Percentiles rank a stretch among this genome's conserved stretches.
phyloP scores from a whole-genome alignment of 164 flowering plant genomes.

The Sextonia rubra region DNA sequence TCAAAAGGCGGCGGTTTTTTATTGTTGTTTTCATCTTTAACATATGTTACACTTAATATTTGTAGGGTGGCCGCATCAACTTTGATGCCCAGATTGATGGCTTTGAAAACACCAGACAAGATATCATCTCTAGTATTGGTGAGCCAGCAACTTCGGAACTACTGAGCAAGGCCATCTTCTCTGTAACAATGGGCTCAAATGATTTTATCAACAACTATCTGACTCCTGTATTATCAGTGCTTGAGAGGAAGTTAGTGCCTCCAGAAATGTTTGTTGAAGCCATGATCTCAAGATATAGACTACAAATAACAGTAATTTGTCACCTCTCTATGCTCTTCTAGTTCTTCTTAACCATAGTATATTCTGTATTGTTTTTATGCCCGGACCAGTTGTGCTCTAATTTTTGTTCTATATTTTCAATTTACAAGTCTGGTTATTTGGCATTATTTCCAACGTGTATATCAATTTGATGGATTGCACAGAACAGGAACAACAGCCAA shows the following conservation, averaged over 20 bases:
- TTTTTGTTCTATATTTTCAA: no score
- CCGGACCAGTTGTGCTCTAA: background rate
- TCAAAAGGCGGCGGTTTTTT: background rate
- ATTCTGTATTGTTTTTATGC: no score
- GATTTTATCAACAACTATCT: conserved; percentile 75
- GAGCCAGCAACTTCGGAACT: conserved; percentile 32
- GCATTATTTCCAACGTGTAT: background rate
- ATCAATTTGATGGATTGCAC: no score
- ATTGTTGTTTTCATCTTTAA: background rate
- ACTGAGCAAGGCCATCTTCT: conserved; percentile 39
- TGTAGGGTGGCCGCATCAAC: conserved; percentile 60
- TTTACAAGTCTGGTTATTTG: no score
- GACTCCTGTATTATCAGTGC: conserved; percentile 33
- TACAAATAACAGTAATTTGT: conserved; percentile 53
- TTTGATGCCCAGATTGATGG: conserved; percentile 72
- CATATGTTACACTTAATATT: background rate
- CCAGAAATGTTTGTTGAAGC: conserved; percentile 42
- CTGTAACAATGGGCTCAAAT: conserved; percentile 67
- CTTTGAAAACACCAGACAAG: conserved; percentile 69
- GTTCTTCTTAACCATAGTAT: no score
- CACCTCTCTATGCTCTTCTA: background rate
- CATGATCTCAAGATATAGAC: conserved; percentile 50
- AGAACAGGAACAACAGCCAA: no score
- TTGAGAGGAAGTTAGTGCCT: conserved; percentile 33
- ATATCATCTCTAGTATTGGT: conserved; percentile 48